These are phyloP conservation scores for Carex scoparia DNA, from an alignment of 176 grass and related monocot genomes.

Conservation along the genomic window DNA sequence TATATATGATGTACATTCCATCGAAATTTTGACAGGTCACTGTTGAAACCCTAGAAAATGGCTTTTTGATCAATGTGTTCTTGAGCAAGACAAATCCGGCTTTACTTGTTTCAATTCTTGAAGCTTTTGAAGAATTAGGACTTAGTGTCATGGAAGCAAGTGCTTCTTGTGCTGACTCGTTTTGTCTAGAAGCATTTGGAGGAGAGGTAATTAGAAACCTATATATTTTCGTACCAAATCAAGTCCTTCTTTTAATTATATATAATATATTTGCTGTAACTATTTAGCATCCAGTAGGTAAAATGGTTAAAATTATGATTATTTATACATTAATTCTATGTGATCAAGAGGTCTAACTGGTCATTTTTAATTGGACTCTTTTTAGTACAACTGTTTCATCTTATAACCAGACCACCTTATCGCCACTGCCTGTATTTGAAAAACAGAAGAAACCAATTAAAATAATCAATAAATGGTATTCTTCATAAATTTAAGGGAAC, in stretches of 20 bases:
- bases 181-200: constrained; percentile 67
- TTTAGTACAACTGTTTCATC: neutral
- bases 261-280: neutral
- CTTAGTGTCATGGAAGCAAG: constrained; percentile 73
- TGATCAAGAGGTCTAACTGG: neutral
- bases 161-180: constrained; percentile 64
- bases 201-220: constrained; percentile 44
- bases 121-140: constrained; percentile 78
- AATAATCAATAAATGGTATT: no score
- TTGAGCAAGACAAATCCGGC: constrained; percentile 64
- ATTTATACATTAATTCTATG: no score
- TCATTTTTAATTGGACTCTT: no score
- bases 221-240: neutral
- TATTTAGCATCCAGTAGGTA: neutral
- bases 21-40: constrained; percentile 45
- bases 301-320: neutral
- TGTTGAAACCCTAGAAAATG: constrained; percentile 76
- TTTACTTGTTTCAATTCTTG: constrained; percentile 65
- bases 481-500: no score
- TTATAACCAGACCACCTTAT: neutral
- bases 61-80: constrained; percentile 82
- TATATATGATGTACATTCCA: neutral
- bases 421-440: neutral
- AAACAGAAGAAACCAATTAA: neutral
- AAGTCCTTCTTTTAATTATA: no score